A percentile compares a stretch with the other conserved stretches of the same genome.
Evolutionary conservation across 192 early-diverging fungal species (phyloP).

Genomic region (Piromyces finnis): DNA sequence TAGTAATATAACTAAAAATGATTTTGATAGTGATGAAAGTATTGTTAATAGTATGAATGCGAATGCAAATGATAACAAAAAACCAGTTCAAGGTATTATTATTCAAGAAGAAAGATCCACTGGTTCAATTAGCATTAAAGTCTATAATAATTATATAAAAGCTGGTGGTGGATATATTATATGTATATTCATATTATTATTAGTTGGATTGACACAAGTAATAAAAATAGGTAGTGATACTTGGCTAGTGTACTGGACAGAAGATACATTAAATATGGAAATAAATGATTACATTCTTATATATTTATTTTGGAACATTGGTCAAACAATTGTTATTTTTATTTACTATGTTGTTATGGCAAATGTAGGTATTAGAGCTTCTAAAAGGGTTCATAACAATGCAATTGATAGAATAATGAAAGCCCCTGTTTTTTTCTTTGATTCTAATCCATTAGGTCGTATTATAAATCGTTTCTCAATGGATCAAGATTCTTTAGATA

Average conservation of each 20-base stretch:
- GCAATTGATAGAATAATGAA: conserved; percentile 47
- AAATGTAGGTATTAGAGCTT: conserved; percentile 31
- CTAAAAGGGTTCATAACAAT: conserved; percentile 43
- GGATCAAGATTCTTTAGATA: conserved; percentile 61
- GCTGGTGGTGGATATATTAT: conserved; percentile 37
- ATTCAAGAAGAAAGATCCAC: conserved; percentile 62
- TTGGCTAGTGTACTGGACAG: conserved; percentile 49
- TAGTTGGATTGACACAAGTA: conserved; percentile 31
- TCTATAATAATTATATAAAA: conserved; percentile 58
- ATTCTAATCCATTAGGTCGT: conserved; percentile 75
- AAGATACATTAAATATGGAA: conserved; percentile 7
- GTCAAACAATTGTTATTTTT: conserved; percentile 35
- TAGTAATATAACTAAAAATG: too few species aligned
- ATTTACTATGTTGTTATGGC: conserved; percentile 41
- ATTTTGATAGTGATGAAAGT: too few species aligned
- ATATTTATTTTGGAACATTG: conserved; percentile 41
- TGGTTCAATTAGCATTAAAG: conserved; percentile 50
- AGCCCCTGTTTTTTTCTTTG: conserved; percentile 67
- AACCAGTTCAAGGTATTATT: conserved; percentile 10
- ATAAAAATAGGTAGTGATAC: conserved; percentile 26
- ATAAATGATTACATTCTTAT: conserved; percentile 33
- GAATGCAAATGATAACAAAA: too few species aligned
- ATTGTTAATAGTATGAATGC: too few species aligned
- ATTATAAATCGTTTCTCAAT: conserved; percentile 78
- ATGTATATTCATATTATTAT: conserved; percentile 17